Evolutionary conservation across 768 basidiomycete genomes (phyloP).

Genomic region (Baorangia bicolor): DNA sequence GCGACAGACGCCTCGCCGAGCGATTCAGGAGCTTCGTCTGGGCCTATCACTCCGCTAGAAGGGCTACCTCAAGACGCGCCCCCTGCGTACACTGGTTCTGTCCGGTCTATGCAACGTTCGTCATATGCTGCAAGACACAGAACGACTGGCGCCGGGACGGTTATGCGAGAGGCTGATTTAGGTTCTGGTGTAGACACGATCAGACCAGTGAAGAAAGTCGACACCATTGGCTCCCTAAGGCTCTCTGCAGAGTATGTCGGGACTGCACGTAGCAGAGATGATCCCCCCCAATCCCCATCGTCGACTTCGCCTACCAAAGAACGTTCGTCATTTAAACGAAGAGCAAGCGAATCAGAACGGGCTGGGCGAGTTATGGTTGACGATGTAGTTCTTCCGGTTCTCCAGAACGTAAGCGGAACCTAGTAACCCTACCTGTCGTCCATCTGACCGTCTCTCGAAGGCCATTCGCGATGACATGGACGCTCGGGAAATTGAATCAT

Average conservation of each 20-base stretch:
- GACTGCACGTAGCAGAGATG: slow-evolving; percentile 56
- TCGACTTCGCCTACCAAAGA: slow-evolving; percentile 47
- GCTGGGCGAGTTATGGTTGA: slow-evolving; percentile 73
- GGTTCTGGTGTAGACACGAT: slow-evolving; percentile 89
- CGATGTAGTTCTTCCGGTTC: slow-evolving; percentile 78
- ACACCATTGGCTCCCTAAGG: slow-evolving; percentile 71
- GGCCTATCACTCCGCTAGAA: slow-evolving; percentile 36
- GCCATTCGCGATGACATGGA: slow-evolving; percentile 82
- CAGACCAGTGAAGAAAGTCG: slow-evolving; percentile 90
- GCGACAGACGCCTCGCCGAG: slow-evolving; percentile 37
- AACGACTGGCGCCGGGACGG: slow-evolving; percentile 61
- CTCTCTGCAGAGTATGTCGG: slow-evolving; percentile 83
- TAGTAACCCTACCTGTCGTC: background rate
- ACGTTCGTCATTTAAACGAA: slow-evolving; percentile 44
- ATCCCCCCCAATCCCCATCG: slow-evolving; percentile 39
- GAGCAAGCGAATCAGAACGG: slow-evolving; percentile 55
- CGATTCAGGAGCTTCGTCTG: slow-evolving; percentile 40
- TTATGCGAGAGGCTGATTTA: slow-evolving; percentile 79
- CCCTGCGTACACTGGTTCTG: slow-evolving; percentile 71
- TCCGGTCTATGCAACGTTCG: slow-evolving; percentile 62
- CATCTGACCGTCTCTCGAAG: slow-evolving; percentile 36
- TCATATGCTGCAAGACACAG: slow-evolving; percentile 78
- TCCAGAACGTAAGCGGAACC: slow-evolving; percentile 60
- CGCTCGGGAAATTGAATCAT: slow-evolving; percentile 81
- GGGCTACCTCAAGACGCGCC: slow-evolving; percentile 53